Evolutionary conservation across 768 basidiomycete genomes (phyloP).

Genomic region (Phanerodontia chrysosporium): DNA sequence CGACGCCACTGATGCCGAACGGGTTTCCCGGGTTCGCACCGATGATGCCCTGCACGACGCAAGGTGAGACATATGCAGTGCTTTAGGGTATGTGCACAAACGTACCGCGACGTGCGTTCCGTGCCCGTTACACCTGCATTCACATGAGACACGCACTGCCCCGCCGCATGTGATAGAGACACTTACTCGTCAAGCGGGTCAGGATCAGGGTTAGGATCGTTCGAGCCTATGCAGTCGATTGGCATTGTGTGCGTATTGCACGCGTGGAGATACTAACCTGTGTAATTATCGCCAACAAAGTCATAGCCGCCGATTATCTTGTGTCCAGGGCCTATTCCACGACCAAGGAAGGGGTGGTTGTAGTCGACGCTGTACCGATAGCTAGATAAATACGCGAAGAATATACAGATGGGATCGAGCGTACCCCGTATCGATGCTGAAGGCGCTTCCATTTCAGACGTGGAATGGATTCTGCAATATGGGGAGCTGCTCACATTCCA

Average conservation of each 20-base stretch:
- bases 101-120: constrained; percentile 53
- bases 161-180: background rate
- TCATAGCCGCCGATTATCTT: constrained; percentile 50
- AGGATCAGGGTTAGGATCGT: background rate
- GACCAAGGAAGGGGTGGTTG: constrained; percentile 50
- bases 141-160: too few species aligned
- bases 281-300: constrained; percentile 51
- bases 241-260: background rate
- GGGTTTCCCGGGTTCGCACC: constrained; percentile 54
- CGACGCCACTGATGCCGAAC: constrained; percentile 67
- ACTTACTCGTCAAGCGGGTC: constrained; percentile 7
- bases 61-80: constrained; percentile 34
- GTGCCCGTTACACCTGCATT: constrained; percentile 20
- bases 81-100: constrained; percentile 5
- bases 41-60: constrained; percentile 42
- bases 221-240: background rate
- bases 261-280: constrained; percentile 1
- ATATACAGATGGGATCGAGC: background rate
- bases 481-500: constrained; percentile 42
- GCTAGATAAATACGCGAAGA: background rate
- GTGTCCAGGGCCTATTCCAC: constrained; percentile 47
- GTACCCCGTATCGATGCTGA: constrained; percentile 41
- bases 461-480: background rate
- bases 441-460: too few species aligned
- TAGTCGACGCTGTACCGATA: constrained; percentile 46